Percentiles rank a stretch among this genome's conserved stretches.
phyloP scores from a whole-genome alignment of 495 filamentous ascomycete species.

The Podospora conica region DNA sequence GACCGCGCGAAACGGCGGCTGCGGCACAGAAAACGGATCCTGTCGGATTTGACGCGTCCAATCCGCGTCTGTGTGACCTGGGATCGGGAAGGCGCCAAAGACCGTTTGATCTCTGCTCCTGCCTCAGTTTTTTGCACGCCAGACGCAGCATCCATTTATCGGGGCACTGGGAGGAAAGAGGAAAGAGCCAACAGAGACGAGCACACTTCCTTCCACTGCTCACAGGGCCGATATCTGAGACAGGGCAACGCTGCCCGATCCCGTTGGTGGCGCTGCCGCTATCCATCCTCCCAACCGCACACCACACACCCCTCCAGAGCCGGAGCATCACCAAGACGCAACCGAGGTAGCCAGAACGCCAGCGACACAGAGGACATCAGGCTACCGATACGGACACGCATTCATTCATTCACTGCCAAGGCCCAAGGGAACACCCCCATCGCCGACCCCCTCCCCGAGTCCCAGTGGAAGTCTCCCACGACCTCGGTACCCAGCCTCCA shows the following conservation, averaged over 20 bases:
- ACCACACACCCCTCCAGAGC: not conserved
- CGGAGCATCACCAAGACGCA: not conserved
- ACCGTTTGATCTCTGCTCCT: not conserved
- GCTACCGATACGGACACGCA: not conserved
- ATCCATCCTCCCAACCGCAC: too few relatives aligned
- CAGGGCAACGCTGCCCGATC: not conserved
- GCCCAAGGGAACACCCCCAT: not conserved
- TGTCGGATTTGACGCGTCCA: not conserved
- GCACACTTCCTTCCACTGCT: not conserved
- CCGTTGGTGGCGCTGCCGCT: not conserved
- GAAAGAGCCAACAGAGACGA: not conserved
- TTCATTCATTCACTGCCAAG: not conserved
- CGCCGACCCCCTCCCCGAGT: not conserved
- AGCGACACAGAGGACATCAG: not conserved
- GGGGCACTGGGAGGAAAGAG: not conserved
- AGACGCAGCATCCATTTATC: not conserved
- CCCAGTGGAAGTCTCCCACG: too few relatives aligned
- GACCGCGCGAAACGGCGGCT: not conserved
- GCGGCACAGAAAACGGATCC: not conserved
- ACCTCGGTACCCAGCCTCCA: not conserved
- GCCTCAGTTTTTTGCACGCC: not conserved
- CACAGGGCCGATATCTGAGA: not conserved
- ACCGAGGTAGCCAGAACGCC: not conserved
- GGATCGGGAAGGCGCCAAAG: not conserved
- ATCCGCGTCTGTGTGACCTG: not conserved